Conservation (phyloP, 1,139 yeast genomes). For the Hanseniaspora sp. region DNA sequence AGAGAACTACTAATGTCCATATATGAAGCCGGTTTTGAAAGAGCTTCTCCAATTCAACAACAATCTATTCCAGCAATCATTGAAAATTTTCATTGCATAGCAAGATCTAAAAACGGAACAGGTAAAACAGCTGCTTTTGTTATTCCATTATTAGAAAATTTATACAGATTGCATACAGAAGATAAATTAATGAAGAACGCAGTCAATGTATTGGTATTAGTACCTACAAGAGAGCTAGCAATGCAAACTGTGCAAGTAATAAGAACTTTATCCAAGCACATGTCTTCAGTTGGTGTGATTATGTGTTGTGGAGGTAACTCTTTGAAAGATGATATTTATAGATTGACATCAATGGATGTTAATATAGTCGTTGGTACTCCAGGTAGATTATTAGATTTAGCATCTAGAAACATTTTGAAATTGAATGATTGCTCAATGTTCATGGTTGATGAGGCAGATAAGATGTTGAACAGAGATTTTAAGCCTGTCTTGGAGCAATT, state of each 20-base stretch:
- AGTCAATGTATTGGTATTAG: constrained; percentile 78
- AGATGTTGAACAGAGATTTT: constrained; percentile 86
- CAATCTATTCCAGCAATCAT: constrained; percentile 93
- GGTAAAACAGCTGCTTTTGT: constrained; percentile 97
- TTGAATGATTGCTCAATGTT: constrained; percentile 78
- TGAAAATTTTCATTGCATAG: constrained; percentile 90
- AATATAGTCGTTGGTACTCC: constrained; percentile 91
- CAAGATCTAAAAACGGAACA: constrained; percentile 97
- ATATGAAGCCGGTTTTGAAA: constrained; percentile 96
- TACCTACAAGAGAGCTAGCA: constrained; percentile 94
- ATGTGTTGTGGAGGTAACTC: constrained; percentile 98
- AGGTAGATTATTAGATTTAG: constrained; percentile 91
- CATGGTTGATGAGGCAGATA: constrained; percentile 98
- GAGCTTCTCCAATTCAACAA: constrained; percentile 97
- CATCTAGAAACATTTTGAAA: constrained; percentile 78
- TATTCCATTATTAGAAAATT: constrained; percentile 73
- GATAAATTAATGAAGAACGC: neutral
- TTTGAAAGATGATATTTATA: constrained; percentile 82
- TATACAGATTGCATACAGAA: constrained; percentile 72
- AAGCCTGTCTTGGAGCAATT: constrained; percentile 81
- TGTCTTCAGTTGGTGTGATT: constrained; percentile 78
- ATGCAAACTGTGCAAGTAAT: constrained; percentile 95
- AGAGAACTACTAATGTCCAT: constrained; percentile 95
- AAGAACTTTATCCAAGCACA: constrained; percentile 89
- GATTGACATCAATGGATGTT: constrained; percentile 74